Evolutionary conservation across 140 eudicot genomes (phyloP).

Genomic region (Oenanthe javanica): DNA sequence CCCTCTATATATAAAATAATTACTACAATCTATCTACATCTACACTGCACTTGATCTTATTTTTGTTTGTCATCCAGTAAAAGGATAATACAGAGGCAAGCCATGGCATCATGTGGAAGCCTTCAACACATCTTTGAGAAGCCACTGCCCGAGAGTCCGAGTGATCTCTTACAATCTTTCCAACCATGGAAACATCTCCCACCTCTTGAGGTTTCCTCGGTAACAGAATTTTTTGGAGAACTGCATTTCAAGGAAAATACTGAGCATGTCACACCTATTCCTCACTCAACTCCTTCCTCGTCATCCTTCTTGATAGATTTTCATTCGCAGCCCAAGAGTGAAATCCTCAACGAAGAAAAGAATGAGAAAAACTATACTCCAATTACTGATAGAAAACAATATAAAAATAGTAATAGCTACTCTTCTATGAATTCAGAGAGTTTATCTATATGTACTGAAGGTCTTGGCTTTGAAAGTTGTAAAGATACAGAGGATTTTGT

Average conservation of each 20-base stretch:
- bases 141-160: slow-evolving; percentile 18
- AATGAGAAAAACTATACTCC: no score
- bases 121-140: slow-evolving; percentile 11
- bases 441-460: no score
- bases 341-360: background rate
- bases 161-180: slow-evolving; percentile 12
- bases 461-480: no score
- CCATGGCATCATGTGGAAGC: slow-evolving; percentile 14
- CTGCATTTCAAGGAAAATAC: slow-evolving; percentile 27
- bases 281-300: background rate
- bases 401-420: no score
- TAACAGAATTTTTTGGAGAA: slow-evolving; percentile 39
- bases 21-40: no score
- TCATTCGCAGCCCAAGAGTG: background rate
- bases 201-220: slow-evolving; percentile 13
- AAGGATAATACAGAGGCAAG: slow-evolving; percentile 3
- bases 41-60: background rate
- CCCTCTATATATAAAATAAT: no score
- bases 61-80: background rate
- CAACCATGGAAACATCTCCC: slow-evolving; percentile 27
- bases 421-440: no score
- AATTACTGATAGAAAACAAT: no score
- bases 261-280: background rate
- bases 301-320: background rate
- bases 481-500: no score